phyloP scores from a whole-genome alignment of 23 red algal species.

The Agarophyton chilense region DNA sequence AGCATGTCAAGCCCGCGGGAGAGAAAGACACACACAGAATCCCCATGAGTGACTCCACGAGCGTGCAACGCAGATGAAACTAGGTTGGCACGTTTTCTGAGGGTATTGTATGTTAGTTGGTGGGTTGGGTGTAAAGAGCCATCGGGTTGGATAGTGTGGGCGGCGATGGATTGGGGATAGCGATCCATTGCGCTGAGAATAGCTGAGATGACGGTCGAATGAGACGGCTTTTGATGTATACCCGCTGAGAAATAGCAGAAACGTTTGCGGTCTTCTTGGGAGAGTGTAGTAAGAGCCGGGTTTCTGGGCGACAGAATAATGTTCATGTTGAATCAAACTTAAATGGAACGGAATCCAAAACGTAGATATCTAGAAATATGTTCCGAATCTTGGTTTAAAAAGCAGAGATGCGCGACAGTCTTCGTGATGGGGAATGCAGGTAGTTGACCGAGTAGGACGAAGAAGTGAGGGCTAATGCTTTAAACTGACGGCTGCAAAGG shows the following conservation, averaged over 20 bases:
- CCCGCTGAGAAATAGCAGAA: slow-evolving; percentile 35
- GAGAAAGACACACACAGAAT: slow-evolving; percentile 45
- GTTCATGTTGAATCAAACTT: background rate
- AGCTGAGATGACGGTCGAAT: slow-evolving; percentile 5
- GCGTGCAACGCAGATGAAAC: background rate
- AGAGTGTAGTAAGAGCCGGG: slow-evolving; percentile 23
- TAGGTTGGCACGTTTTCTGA: background rate
- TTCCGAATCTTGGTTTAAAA: no score
- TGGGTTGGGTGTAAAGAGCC: background rate
- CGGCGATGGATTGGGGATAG: slow-evolving; percentile 13
- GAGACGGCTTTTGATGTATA: background rate
- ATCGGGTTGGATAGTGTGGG: background rate
- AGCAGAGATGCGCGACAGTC: no score
- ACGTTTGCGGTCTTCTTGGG: background rate
- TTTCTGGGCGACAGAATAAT: background rate
- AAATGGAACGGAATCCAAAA: background rate
- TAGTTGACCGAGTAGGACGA: no score
- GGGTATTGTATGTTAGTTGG: background rate
- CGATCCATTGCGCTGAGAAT: background rate
- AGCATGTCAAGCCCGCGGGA: slow-evolving; percentile 28
- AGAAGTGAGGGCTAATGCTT: no score
- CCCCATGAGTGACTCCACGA: background rate
- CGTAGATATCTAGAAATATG: no score
- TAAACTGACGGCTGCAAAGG: no score
- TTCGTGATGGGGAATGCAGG: no score